phyloP scores from a whole-genome alignment of 805 yeast genomes.

The Komagataella pseudopastoris region DNA sequence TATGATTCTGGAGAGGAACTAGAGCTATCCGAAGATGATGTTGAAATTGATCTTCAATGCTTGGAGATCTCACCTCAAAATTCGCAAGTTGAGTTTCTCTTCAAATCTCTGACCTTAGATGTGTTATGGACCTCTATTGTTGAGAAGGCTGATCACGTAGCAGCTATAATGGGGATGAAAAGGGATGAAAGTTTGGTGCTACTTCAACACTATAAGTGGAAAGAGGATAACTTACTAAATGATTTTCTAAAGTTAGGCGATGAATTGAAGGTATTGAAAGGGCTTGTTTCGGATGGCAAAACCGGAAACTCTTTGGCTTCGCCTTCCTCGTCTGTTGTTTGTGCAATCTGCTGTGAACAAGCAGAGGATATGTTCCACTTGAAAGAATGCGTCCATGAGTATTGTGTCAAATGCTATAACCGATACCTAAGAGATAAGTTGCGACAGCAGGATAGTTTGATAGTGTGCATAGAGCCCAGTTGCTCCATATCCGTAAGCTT shows the following conservation, averaged over 20 bases:
- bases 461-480: slow-evolving; percentile 54
- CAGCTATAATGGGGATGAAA: slow-evolving; percentile 22
- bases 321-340: slow-evolving; percentile 26
- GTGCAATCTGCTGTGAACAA: slow-evolving; percentile 66
- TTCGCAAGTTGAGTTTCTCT: not conserved
- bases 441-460: slow-evolving; percentile 26
- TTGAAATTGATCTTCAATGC: not conserved
- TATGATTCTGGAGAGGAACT: not conserved
- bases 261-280: not conserved
- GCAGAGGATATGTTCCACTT: slow-evolving; percentile 30
- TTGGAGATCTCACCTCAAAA: not conserved
- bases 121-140: slow-evolving; percentile 14
- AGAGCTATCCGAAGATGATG: not conserved
- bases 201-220: slow-evolving; percentile 41
- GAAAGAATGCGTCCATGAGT: slow-evolving; percentile 51
- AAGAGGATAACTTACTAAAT: slow-evolving; percentile 42
- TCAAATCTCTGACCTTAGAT: slow-evolving; percentile 13
- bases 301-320: slow-evolving; percentile 11
- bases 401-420: slow-evolving; percentile 56
- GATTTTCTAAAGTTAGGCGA: slow-evolving; percentile 17
- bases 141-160: slow-evolving; percentile 18
- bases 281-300: not conserved
- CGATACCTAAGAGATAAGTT: slow-evolving; percentile 38
- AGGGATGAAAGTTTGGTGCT: slow-evolving; percentile 26
- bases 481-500: slow-evolving; percentile 30